Conservation (phyloP, 257 asterid genomes). For the Solanum chiquidenum region DNA sequence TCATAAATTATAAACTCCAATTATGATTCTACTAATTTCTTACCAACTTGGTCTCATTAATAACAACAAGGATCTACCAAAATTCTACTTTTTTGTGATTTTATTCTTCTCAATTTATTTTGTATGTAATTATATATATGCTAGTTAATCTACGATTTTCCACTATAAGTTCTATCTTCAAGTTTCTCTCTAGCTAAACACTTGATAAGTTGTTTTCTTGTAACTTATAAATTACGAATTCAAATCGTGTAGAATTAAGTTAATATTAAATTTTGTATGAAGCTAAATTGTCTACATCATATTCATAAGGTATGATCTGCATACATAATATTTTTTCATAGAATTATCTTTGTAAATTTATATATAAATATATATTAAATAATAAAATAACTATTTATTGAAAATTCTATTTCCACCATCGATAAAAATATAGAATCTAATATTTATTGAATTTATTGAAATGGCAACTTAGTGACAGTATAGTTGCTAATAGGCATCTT, state of each 20-base stretch:
- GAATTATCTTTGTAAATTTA: too few species aligned
- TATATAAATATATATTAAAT: too few species aligned
- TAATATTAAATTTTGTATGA: too few species aligned
- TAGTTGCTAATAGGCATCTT: not conserved
- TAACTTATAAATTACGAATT: too few species aligned
- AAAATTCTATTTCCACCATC: too few species aligned
- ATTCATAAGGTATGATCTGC: not conserved
- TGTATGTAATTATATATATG: not conserved
- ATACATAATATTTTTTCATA: too few species aligned
- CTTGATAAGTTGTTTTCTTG: not conserved
- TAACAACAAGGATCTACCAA: not conserved
- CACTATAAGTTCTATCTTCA: not conserved
- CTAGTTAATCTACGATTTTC: not conserved
- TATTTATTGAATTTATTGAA: too few species aligned
- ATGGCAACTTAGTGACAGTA: not conserved
- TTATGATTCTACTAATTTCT: not conserved
- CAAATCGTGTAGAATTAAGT: too few species aligned
- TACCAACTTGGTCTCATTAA: not conserved
- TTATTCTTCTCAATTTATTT: not conserved
- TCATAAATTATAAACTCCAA: not conserved
- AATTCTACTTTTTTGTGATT: not conserved
- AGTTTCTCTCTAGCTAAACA: not conserved
- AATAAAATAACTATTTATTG: too few species aligned
- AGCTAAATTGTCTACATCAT: too few species aligned
- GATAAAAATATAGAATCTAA: accelerated